Conservation (phyloP, 75 land plant genomes). For the Cunninghamia lanceolata region DNA sequence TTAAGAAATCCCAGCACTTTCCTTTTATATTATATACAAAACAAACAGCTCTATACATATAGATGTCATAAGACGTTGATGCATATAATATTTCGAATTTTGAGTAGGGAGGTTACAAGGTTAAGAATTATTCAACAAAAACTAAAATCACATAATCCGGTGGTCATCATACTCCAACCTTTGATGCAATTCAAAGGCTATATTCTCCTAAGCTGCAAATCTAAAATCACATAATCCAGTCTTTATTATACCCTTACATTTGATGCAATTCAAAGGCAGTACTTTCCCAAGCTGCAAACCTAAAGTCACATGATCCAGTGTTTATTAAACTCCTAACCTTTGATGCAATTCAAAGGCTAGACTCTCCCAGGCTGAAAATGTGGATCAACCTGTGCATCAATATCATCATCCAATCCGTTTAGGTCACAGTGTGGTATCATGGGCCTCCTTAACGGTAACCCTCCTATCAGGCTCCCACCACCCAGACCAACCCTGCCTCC, state of each 20-base stretch:
- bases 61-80: neutral
- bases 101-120: neutral
- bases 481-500: neutral
- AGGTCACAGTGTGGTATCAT: neutral
- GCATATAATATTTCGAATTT: neutral
- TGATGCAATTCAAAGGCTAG: neutral
- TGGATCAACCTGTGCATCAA: neutral
- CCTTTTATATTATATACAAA: neutral
- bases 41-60: neutral
- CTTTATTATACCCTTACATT: neutral
- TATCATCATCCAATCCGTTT: neutral
- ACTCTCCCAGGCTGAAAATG: neutral
- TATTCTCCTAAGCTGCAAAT: neutral
- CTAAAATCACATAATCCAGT: neutral
- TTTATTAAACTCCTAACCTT: neutral
- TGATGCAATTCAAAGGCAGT: too few relatives aligned
- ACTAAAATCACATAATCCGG: neutral
- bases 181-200: neutral
- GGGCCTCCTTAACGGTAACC: neutral
- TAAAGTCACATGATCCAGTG: neutral
- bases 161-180: too few relatives aligned
- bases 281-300: neutral
- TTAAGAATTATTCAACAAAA: neutral
- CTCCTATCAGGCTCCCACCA: neutral
- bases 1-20: too few relatives aligned